phyloP scores from a whole-genome alignment of 208 protist species.

The Leishmania gerbilli region DNA sequence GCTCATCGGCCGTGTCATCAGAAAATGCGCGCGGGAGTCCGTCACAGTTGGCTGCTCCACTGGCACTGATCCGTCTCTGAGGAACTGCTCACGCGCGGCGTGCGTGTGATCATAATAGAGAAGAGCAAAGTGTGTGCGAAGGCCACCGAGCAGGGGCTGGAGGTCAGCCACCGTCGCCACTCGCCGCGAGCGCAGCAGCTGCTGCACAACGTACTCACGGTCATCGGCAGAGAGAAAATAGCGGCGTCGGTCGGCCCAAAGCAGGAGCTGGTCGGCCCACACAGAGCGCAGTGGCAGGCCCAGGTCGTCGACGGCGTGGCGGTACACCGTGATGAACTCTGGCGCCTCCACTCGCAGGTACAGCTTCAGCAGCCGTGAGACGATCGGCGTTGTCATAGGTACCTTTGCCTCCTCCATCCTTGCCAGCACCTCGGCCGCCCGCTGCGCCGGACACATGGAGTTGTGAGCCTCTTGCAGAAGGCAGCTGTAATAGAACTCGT shows the following conservation, averaged over 20 bases:
- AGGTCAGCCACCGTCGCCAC: conserved; percentile 16
- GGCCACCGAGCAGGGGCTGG: conserved; percentile 44
- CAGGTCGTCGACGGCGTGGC: conserved; percentile 46
- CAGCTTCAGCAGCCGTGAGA: conserved; percentile 66
- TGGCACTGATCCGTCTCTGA: conserved; percentile 34
- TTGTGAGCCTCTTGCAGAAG: conserved; percentile 82
- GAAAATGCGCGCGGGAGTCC: conserved; percentile 71
- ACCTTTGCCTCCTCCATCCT: conserved; percentile 45
- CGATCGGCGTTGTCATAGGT: conserved; percentile 44
- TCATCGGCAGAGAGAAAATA: conserved; percentile 67
- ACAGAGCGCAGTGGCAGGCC: conserved; percentile 33
- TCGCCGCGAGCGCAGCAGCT: conserved; percentile 38
- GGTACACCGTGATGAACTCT: conserved; percentile 57
- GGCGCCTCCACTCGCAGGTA: conserved; percentile 67
- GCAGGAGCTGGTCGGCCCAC: conserved; percentile 71
- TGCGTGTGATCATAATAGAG: conserved; percentile 64
- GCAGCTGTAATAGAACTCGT: conserved; percentile 70
- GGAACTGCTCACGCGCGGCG: conserved; percentile 49
- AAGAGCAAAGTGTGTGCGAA: conserved; percentile 73
- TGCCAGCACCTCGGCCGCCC: conserved; percentile 43
- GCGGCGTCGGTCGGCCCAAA: conserved; percentile 84
- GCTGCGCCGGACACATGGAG: conserved; percentile 52
- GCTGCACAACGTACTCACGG: conserved; percentile 60
- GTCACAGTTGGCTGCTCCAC: conserved; percentile 41
- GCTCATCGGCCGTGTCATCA: conserved; percentile 45